Evolutionary conservation across 192 early-diverging fungal genomes (phyloP).

Genomic region (Diversispora epigaea): DNA sequence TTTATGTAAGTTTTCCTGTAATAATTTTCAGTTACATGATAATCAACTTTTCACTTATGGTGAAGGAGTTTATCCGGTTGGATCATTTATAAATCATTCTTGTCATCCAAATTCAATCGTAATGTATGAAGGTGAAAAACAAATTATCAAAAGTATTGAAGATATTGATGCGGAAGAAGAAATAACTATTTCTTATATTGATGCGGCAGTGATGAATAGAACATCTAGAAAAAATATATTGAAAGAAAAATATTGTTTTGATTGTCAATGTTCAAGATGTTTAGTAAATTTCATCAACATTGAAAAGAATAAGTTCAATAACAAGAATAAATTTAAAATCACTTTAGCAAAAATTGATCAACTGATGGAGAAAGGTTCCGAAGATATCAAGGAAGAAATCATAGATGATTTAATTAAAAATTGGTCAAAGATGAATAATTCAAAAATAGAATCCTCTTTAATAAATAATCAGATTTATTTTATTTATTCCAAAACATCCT

Average conservation of each 20-base stretch:
- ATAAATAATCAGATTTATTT: no score
- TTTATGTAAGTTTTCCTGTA: constrained; percentile 60
- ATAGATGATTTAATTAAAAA: neutral
- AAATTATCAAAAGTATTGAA: constrained; percentile 52
- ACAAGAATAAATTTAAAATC: neutral
- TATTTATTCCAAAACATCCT: neutral
- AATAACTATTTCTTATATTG: constrained; percentile 61
- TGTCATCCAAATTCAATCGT: constrained; percentile 64
- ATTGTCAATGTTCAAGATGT: constrained; percentile 51
- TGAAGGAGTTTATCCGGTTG: constrained; percentile 58
- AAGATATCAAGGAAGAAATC: neutral
- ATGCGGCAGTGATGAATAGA: constrained; percentile 42
- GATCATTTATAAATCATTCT: constrained; percentile 66
- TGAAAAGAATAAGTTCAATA: no score
- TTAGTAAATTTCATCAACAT: neutral
- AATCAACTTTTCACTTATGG: constrained; percentile 60
- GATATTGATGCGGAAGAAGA: constrained; percentile 55
- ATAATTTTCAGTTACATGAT: constrained; percentile 65
- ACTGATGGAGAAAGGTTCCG: neutral
- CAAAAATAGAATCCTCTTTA: no score
- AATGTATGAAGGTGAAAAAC: constrained; percentile 50
- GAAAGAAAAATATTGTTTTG: constrained; percentile 52
- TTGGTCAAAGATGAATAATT: no score
- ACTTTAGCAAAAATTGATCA: constrained; percentile 16
- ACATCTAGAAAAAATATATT: constrained; percentile 34